Base-by-base conservation (phyloP, 768 basidiomycete genomes). In the Infundibulicybe gibba region DNA sequence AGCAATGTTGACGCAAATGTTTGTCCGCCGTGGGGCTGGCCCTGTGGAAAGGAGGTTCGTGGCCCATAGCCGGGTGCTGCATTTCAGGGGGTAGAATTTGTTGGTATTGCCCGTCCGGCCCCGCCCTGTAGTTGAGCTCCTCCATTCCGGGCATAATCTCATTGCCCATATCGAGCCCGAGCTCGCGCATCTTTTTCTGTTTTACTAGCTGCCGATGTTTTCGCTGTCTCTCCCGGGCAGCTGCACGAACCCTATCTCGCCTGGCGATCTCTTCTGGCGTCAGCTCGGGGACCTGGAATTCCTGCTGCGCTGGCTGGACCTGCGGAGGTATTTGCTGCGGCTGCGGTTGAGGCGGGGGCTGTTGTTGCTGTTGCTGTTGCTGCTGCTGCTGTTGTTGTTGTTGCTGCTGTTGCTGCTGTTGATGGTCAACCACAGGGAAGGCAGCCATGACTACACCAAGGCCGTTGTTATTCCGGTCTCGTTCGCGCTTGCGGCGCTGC, bases 101-200 rank as follows among this genome's bases (percentile, higher is more conserved):
- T 41, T 71, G 69, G 56, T 76, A 77, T 50, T 70, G 66, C 6
- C 70, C 70, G 30, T 76, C 72, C 16, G 69, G 64, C 44, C 73
- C 67, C 44, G 84, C 72, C 38, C 83, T 74, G 56, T 83, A 87
- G 47, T 81, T 81, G 6, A 83, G 69, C 19, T 86, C 84, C 34
- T 87, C 85, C 59, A 85, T 75, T 25, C 76, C 73, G 14, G 75
- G 73, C 55, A 82, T 59, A 54, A 85, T 73, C 50, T 87, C 86
- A 72, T 82, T 82, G 52, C 85, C 81, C 81, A 90, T 87, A 59
- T 90, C 87, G 43, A 88, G 62, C 5, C 87, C 88, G n/a, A 90
- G 74, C 48, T 89, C 87, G 48, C 86, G 77, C 79, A 89, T 79
- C 60, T 91, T 89, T 50, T 81, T 74, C 60, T 85, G 81, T 65